These are phyloP conservation scores for Solanum bulbocastanum DNA, from an alignment of 257 asterid species.

Conservation along the genomic window DNA sequence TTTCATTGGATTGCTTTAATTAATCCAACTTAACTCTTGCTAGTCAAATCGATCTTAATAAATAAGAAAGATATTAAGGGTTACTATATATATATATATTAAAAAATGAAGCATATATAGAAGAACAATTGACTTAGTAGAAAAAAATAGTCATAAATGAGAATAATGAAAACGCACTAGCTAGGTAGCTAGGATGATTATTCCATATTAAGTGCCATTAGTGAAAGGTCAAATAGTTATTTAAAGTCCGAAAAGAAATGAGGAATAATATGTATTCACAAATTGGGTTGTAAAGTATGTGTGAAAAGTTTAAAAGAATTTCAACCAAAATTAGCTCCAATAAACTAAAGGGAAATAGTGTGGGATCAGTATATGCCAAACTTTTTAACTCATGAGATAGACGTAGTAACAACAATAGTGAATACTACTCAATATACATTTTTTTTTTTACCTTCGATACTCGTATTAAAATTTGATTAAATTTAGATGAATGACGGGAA, in stretches of 20 bases:
- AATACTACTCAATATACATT: background rate
- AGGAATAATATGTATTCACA: background rate
- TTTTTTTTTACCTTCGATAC: background rate
- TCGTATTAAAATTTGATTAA: background rate
- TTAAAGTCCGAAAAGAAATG: background rate
- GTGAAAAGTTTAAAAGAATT: slow-evolving; percentile 1
- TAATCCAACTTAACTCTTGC: background rate
- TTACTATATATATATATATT: background rate
- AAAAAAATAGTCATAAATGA: background rate
- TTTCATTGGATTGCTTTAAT: background rate
- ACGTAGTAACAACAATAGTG: background rate
- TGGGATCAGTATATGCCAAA: slow-evolving; percentile 6
- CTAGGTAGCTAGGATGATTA: background rate
- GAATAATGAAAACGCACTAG: background rate
- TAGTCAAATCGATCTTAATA: background rate
- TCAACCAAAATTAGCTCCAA: slow-evolving; percentile 1
- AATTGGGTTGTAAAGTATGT: slow-evolving; percentile 18
- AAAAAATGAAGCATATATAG: background rate
- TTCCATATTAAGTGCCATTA: background rate
- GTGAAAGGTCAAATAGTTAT: slow-evolving; percentile 20
- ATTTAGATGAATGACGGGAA: rapidly evolving
- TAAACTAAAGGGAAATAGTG: background rate
- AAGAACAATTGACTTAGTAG: background rate
- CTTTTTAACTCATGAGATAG: background rate
- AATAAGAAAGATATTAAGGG: background rate